Evolutionary conservation across 2,329 filamentous ascomycete genomes (phyloP).

Genomic region (Trichoderma lentiforme): DNA sequence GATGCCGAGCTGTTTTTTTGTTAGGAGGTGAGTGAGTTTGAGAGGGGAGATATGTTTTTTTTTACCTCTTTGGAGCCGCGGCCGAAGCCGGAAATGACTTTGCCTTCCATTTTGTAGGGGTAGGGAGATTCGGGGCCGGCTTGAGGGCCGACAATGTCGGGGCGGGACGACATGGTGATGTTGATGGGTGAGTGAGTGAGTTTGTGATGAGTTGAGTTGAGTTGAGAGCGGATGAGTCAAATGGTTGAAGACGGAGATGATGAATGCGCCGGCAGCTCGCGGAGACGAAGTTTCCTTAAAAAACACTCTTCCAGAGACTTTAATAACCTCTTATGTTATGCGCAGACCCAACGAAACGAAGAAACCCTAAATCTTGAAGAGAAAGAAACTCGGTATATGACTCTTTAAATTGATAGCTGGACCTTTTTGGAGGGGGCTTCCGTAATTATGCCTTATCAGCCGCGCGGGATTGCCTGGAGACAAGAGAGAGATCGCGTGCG

Average conservation of each 20-base stretch:
- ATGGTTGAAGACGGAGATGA: background rate
- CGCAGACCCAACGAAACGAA: background rate
- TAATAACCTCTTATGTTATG: background rate
- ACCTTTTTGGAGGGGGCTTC: background rate
- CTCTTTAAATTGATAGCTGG: background rate
- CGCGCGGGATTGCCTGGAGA: background rate
- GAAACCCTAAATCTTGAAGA: background rate
- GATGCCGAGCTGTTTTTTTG: slow-evolving; percentile 66
- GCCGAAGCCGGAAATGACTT: slow-evolving; percentile 90
- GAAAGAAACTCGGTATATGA: background rate
- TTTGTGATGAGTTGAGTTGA: background rate
- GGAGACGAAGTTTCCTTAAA: background rate
- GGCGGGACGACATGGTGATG: slow-evolving; percentile 45
- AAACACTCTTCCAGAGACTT: background rate
- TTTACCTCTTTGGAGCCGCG: slow-evolving; percentile 84
- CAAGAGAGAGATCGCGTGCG: background rate
- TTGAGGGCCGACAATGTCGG: slow-evolving; percentile 69
- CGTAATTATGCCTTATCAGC: background rate
- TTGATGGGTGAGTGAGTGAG: background rate
- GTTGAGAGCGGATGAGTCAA: background rate
- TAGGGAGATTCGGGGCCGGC: slow-evolving; percentile 73
- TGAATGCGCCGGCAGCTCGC: background rate
- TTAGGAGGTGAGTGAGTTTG: background rate
- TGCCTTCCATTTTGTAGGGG: slow-evolving; percentile 78
- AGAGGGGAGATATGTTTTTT: background rate